A percentile compares a stretch with the other conserved stretches of the same genome.
phyloP scores from a whole-genome alignment of 116 monocot species.

The Cymodocea nodosa region DNA sequence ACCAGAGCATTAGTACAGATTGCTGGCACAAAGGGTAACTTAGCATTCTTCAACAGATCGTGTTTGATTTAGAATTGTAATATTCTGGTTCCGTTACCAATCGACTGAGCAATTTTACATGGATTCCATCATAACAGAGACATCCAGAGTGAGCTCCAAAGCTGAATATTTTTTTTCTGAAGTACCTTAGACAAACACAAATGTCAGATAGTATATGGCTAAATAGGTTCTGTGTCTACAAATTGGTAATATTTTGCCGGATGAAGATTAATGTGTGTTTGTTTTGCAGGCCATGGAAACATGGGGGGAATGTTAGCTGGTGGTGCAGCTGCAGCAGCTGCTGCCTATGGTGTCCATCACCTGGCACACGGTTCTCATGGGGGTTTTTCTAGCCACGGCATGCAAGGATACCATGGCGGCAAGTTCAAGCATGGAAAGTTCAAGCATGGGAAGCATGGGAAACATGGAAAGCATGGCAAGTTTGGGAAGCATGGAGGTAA shows the following conservation, averaged over 20 bases:
- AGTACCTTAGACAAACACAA: no score
- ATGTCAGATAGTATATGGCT: no score
- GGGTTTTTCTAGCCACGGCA: constrained; percentile 2
- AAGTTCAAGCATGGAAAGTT: constrained; percentile 17
- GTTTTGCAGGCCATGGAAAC: constrained; percentile 12
- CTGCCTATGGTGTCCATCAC: constrained; percentile 43
- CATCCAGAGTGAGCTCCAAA: no score
- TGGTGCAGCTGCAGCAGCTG: constrained; percentile 63
- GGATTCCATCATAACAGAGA: no score
- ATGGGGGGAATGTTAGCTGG: constrained; percentile 49
- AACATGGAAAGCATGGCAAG: constrained; percentile 12
- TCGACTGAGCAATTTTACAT: no score
- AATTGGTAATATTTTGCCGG: background rate
- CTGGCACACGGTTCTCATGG: constrained; percentile 7
- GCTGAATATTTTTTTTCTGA: no score
- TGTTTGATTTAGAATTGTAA: no score
- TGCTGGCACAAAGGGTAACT: no score
- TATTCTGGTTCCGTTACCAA: background rate
- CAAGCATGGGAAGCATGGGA: constrained; percentile 17
- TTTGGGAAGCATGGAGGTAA: constrained; percentile 15
- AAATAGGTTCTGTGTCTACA: no score
- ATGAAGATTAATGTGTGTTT: background rate
- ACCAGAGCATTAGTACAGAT: no score
- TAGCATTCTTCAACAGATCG: no score
- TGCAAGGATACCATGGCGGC: constrained; percentile 18